Evolutionary conservation across 2,329 filamentous ascomycete species (phyloP).

Genomic region (Blastomyces gilchristii): DNA sequence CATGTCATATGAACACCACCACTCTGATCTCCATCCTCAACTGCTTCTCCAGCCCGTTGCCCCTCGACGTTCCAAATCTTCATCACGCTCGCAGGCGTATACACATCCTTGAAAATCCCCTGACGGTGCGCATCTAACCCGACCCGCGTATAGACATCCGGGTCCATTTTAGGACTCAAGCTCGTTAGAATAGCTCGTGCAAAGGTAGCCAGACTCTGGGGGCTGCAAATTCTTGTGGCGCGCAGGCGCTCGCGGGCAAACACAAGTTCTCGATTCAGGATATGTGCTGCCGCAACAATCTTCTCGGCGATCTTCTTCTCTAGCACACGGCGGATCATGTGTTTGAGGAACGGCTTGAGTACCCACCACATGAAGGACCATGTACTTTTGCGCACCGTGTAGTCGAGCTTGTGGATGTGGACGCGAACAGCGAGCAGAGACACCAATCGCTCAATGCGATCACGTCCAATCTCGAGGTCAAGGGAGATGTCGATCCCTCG

Average conservation of each 20-base stretch:
- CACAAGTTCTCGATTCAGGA: constrained; percentile 72
- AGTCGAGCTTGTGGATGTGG: constrained; percentile 76
- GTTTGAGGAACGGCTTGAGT: constrained; percentile 71
- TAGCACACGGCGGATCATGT: constrained; percentile 66
- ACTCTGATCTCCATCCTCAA: constrained; percentile 55
- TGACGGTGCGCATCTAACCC: constrained; percentile 54
- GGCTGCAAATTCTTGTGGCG: constrained; percentile 72
- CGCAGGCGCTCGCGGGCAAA: constrained; percentile 79
- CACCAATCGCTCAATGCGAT: constrained; percentile 70
- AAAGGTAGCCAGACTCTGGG: constrained; percentile 71
- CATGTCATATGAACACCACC: constrained; percentile 48
- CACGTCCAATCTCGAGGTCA: constrained; percentile 71
- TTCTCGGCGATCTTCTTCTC: constrained; percentile 66
- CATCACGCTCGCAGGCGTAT: constrained; percentile 80
- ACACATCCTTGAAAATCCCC: constrained; percentile 69
- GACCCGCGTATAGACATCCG: constrained; percentile 63
- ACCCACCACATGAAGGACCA: constrained; percentile 72
- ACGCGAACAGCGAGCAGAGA: constrained; percentile 66
- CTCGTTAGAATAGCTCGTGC: constrained; percentile 70
- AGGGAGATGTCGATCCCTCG: constrained; percentile 77
- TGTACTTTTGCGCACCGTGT: constrained; percentile 57
- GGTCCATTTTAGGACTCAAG: constrained; percentile 59
- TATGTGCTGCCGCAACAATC: constrained; percentile 59
- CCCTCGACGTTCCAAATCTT: constrained; percentile 82
- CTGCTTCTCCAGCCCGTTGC: constrained; percentile 53